A percentile compares a stretch with the other conserved stretches of the same genome.
These are phyloP conservation scores for Monilinia laxa DNA, from an alignment of 2,329 filamentous ascomycete species.

Conservation along the genomic window DNA sequence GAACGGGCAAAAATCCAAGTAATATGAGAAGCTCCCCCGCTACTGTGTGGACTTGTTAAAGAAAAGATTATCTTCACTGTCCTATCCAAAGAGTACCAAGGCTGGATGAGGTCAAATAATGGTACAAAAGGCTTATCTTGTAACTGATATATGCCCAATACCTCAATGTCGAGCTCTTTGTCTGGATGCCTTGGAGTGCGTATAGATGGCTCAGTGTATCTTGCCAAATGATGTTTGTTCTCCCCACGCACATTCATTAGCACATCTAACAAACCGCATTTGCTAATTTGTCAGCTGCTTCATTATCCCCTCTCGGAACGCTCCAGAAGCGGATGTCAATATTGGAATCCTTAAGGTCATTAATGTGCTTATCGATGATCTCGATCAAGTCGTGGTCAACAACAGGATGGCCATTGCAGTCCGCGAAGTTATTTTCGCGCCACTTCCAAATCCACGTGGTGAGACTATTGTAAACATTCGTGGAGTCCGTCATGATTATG, in stretches of 20 bases:
- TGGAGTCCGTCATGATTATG: conserved; percentile 11
- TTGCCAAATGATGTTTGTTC: neutral
- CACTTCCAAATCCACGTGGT: neutral
- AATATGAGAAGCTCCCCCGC: too few species aligned
- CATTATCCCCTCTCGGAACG: neutral
- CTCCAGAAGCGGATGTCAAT: neutral
- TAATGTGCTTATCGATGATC: neutral
- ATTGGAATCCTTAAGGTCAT: neutral
- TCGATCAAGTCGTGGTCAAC: neutral
- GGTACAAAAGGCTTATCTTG: too few species aligned
- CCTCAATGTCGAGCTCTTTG: neutral
- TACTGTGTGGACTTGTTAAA: too few species aligned
- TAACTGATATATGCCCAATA: neutral
- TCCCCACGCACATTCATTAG: neutral
- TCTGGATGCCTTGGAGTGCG: neutral
- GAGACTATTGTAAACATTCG: neutral
- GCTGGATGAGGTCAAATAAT: too few species aligned
- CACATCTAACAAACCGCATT: neutral
- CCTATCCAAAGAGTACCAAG: too few species aligned
- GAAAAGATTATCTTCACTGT: too few species aligned
- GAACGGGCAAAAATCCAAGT: too few species aligned
- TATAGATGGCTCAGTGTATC: neutral
- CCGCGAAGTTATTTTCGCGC: neutral
- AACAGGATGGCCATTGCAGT: neutral
- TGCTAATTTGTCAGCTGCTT: neutral